Base-by-base conservation (phyloP, 805 yeast genomes). In the Kregervanrija fluxuum region DNA sequence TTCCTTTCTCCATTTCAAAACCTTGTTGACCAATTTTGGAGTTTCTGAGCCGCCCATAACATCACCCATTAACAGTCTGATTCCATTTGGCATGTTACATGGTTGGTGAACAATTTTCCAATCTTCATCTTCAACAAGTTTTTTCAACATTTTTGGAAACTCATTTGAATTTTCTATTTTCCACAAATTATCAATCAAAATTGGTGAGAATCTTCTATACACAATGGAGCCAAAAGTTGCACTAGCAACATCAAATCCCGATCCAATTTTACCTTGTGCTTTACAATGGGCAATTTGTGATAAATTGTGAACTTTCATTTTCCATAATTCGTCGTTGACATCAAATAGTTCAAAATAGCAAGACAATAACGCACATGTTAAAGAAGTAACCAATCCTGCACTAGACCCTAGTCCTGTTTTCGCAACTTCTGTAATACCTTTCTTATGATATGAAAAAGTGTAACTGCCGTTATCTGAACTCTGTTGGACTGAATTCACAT, bases 381-480 rank as follows among this genome's bases (percentile, higher is more conserved):
- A 70, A 1, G 85, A 90, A 1, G 95, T 76, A 2, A 87, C 95
- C 46, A 93, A 70, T 0, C 96, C 96, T 0, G 99, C 99, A 31
- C 96, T 88, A 11, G 96, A 88, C 1, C 99, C 99, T 40, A 93
- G 70, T 0, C 99, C 99, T 0, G 99, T 93, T 60, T 93, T 93
- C 2, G 96, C 80, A 5, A 89, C 95, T 33, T 83, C 68, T 0
- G 75, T 69, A 44, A 93, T 87, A 12, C 77, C 69, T 17, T 59
- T 48, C 0, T 61, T 44, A 60, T 91, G 96, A 60, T 68, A 81
- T 37, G 75, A 65, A 57, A 90, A 90, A 13, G 57, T 48, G 37
- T 65, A 69, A 1, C 50, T 44, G 0, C 68, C 68, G 38, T 71
- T 70, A 1, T n/a, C 14, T 0, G 76, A 68, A 3, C 43, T 33